These are phyloP conservation scores for Hypsizygus ulmarius DNA, from an alignment of 1,284 basidiomycete genomes.

Conservation along the genomic window DNA sequence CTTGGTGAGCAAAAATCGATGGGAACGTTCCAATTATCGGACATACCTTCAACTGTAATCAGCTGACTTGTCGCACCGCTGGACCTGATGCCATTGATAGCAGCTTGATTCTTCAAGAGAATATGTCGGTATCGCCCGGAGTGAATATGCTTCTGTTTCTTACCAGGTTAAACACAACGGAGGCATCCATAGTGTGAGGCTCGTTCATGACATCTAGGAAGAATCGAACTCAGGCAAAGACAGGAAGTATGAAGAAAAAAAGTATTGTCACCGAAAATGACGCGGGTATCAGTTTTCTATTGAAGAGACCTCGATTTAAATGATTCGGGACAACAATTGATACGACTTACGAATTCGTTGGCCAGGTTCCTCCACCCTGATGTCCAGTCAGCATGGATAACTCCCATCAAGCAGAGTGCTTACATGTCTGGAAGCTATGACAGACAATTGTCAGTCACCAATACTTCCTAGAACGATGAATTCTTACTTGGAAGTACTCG, in stretches of 20 bases:
- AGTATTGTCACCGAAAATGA: conserved; percentile 46
- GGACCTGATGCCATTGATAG: conserved; percentile 59
- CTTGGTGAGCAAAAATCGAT: not conserved
- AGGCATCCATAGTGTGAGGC: conserved; percentile 52
- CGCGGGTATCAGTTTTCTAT: conserved; percentile 48
- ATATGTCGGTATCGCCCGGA: conserved; percentile 1
- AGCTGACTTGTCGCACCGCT: conserved; percentile 56
- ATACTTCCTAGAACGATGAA: not conserved
- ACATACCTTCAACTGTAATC: conserved; percentile 51
- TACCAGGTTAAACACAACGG: conserved; percentile 45
- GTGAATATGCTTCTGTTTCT: conserved; percentile 11
- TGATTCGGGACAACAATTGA: not conserved
- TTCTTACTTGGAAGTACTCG: conserved; percentile 46
- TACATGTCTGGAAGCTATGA: conserved; percentile 51
- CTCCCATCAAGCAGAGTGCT: conserved; percentile 17
- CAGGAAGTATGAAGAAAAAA: not conserved
- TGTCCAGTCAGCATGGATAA: not conserved
- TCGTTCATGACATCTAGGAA: conserved; percentile 56
- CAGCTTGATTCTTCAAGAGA: conserved; percentile 52
- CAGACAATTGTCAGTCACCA: conserved; percentile 6
- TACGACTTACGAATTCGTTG: conserved; percentile 44
- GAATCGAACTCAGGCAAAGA: conserved; percentile 3
- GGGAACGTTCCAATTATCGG: conserved; percentile 9
- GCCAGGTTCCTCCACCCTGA: conserved; percentile 58
- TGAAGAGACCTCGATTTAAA: not conserved